Evolutionary conservation across 1,284 basidiomycete species (phyloP), one percentile per base, ranked within the genome.

Genomic region (Cryptococcus deneoformans): DNA sequence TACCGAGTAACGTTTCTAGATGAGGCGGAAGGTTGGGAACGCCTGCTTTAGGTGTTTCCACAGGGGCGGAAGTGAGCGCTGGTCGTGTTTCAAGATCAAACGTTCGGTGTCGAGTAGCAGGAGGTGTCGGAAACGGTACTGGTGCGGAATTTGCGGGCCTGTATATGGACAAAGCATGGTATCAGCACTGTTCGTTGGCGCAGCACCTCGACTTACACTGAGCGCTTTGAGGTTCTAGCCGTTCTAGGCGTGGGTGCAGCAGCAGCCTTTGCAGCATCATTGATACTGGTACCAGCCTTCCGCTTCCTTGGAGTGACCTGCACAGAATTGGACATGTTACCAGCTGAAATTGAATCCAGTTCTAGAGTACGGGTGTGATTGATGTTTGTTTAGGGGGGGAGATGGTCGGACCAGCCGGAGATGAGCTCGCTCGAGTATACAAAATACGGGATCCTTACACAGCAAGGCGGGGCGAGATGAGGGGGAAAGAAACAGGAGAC

Each of bases 51-150:
- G 38, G 44, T 42, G 53, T 14, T 14, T 53, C 7, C 9, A 43
- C 37, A 24, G 45, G 11, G 24, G 50, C 52, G 46, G 52, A 37
- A 39, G 56, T 51, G 44, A 44, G 50, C 14, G 42, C 50, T 38
- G 42, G 59, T 51, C 51, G 49, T 35, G 46, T 54, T 35, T 40
- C 34, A 44, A 58, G 20, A 35, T 46, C 29, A 44, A 59, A 52
- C 46, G 49, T 50, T n/a, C 65, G 61, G 48, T 59, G 63, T 47
- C 66, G 61, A 51, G 62, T 61, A 7, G 64, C 56, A 44, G 72
- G 67, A 34, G 72, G 72, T n/a, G 72, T 74, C 2, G 72, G 72
- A 42, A 74, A 72, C 0, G 72, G 72, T 11, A 61, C 65, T 42
- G 70, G 69, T 8, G 70, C 69, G 9, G 69, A 66, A 6, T 63